phyloP scores from a whole-genome alignment of 176 grass and related monocot genomes.

The Carex cristatella region DNA sequence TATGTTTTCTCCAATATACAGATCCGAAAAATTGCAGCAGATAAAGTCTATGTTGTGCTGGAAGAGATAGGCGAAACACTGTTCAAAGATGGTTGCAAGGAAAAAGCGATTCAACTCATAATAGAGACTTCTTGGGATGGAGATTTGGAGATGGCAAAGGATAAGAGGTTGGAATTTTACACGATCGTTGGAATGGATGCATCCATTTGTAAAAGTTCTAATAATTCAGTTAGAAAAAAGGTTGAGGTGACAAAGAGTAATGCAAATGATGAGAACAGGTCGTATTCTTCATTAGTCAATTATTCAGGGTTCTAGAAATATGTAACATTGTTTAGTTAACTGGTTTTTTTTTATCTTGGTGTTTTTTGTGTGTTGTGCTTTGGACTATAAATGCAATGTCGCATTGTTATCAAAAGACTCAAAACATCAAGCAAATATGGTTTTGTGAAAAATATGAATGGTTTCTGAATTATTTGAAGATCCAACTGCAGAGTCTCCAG shows the following conservation, averaged over 20 bases:
- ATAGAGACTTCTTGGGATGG: constrained; percentile 88
- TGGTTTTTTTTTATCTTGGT: background rate
- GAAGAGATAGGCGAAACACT: constrained; percentile 59
- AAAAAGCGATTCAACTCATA: constrained; percentile 60
- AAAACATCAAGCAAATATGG: background rate
- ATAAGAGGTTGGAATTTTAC: constrained; percentile 43
- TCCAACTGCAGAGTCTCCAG: too few relatives aligned
- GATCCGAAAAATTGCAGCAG: constrained; percentile 80
- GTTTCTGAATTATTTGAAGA: background rate
- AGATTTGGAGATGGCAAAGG: constrained; percentile 53
- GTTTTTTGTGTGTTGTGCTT: background rate
- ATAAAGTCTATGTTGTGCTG: constrained; percentile 86
- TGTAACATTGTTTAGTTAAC: background rate
- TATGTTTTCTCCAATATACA: constrained; percentile 19
- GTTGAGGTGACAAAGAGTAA: background rate
- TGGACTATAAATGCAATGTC: background rate
- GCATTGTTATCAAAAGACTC: background rate
- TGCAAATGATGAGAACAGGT: constrained; percentile 67
- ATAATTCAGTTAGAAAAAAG: constrained; percentile 24
- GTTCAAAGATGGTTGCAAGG: constrained; percentile 27
- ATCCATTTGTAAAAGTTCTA: background rate
- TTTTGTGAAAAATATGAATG: background rate
- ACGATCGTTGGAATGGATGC: constrained; percentile 47
- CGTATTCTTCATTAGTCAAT: constrained; percentile 84
- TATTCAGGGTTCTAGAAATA: constrained; percentile 65